phyloP scores from a whole-genome alignment of 169 alveolate species.

The Plasmodium malariae region DNA sequence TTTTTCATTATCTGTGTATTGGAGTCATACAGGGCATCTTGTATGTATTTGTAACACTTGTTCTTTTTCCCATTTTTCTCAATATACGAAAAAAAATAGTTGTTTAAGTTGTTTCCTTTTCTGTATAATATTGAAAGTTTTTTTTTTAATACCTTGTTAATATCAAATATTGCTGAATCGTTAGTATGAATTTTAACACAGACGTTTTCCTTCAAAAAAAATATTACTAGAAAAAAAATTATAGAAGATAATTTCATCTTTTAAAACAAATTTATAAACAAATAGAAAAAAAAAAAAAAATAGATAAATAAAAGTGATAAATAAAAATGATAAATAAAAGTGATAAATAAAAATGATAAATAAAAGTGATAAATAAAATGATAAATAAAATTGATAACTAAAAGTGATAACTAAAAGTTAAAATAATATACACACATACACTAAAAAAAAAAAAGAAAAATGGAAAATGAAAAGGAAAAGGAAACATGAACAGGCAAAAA shows the following conservation, averaged over 20 bases:
- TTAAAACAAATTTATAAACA: constrained; percentile 32
- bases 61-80: constrained; percentile 72
- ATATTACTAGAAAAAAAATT: constrained; percentile 54
- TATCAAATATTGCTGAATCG: constrained; percentile 75
- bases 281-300: constrained; percentile 8
- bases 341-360: too few species aligned
- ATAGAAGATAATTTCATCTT: constrained; percentile 62
- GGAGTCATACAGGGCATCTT: constrained; percentile 73
- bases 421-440: constrained; percentile 9
- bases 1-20: constrained; percentile 69
- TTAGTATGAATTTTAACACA: constrained; percentile 59
- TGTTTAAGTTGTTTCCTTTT: constrained; percentile 73
- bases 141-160: constrained; percentile 40
- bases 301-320: constrained; percentile 15
- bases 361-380: too few species aligned
- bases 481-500: background rate
- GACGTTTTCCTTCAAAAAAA: constrained; percentile 61
- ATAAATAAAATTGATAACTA: too few species aligned
- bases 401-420: too few species aligned
- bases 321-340: too few species aligned
- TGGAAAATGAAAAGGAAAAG: constrained; percentile 12
- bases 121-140: constrained; percentile 56
- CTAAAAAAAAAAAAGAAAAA: background rate
- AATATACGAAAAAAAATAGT: constrained; percentile 72
- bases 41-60: constrained; percentile 69